Conservation (phyloP, 2,329 filamentous ascomycete genomes). For the Colletotrichum simmondsii region DNA sequence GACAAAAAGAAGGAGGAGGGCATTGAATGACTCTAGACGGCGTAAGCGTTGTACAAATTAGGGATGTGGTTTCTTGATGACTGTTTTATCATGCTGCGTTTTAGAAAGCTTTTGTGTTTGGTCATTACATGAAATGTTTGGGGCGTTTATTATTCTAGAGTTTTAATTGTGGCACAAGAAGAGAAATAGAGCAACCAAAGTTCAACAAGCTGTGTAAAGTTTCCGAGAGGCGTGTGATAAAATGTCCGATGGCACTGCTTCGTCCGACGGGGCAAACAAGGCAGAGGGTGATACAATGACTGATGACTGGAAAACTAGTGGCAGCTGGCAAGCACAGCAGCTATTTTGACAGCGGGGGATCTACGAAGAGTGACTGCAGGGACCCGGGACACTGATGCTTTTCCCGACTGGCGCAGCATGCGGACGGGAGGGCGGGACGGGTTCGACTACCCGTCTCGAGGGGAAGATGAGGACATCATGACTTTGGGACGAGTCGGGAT, state of each 20-base stretch:
- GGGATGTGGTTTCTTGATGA: constrained; percentile 12
- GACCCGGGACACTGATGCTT: constrained; percentile 28
- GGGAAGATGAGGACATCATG: not conserved
- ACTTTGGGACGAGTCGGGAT: not conserved
- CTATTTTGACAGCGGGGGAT: constrained; percentile 30
- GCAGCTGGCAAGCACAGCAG: not conserved
- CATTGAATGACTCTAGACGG: constrained; percentile 32
- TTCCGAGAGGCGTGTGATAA: not conserved
- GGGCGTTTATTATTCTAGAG: constrained; percentile 23
- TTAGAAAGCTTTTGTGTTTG: constrained; percentile 15
- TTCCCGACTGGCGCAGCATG: constrained; percentile 7
- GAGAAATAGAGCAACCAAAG: constrained; percentile 28
- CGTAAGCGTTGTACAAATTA: constrained; percentile 32
- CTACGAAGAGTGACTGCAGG: constrained; percentile 29
- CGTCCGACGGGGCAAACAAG: not conserved
- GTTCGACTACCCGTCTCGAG: not conserved
- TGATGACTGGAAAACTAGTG: not conserved
- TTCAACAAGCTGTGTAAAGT: constrained; percentile 8
- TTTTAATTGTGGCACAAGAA: constrained; percentile 23
- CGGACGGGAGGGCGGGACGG: not conserved
- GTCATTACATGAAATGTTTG: not conserved
- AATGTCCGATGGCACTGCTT: constrained; percentile 3
- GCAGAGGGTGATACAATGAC: constrained; percentile 20
- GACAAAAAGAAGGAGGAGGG: constrained; percentile 1
- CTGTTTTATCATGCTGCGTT: constrained; percentile 26